These are phyloP conservation scores for Sporothrix dimorphospora DNA, from an alignment of 2,329 filamentous ascomycete species.

Conservation along the genomic window DNA sequence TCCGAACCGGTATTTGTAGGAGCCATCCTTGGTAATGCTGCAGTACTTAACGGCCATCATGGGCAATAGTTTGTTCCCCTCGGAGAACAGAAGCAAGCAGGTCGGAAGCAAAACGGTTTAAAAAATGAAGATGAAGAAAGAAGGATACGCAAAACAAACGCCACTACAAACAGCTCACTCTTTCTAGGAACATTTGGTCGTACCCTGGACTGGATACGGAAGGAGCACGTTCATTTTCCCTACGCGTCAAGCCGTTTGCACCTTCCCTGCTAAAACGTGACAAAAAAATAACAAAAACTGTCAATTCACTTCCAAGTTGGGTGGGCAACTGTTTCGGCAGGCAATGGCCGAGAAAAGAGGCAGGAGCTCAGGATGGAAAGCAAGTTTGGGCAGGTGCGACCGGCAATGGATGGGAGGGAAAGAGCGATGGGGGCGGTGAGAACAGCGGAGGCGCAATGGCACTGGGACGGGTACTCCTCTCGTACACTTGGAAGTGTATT, in stretches of 20 bases:
- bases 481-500: neutral
- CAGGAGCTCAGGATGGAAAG: neutral
- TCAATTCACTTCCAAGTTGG: neutral
- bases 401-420: neutral
- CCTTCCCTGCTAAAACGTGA: neutral
- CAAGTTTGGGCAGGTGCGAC: neutral
- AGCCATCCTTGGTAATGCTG: neutral
- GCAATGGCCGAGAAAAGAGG: neutral
- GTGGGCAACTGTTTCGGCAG: neutral
- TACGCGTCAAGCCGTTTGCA: neutral
- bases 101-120: neutral
- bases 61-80: neutral
- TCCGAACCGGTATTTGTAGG: conserved; percentile 1
- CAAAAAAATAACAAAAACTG: neutral
- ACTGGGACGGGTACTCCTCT: neutral
- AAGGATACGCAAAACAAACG: neutral
- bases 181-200: neutral
- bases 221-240: neutral
- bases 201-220: neutral
- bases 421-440: neutral
- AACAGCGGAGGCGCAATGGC: neutral
- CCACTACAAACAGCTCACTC: neutral
- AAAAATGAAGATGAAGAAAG: neutral
- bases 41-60: neutral
- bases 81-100: neutral